A percentile compares a stretch with the other conserved stretches of the same genome.
phyloP scores from a whole-genome alignment of 371 early-diverging fungal species.

The Blastocladiella emersonii region DNA sequence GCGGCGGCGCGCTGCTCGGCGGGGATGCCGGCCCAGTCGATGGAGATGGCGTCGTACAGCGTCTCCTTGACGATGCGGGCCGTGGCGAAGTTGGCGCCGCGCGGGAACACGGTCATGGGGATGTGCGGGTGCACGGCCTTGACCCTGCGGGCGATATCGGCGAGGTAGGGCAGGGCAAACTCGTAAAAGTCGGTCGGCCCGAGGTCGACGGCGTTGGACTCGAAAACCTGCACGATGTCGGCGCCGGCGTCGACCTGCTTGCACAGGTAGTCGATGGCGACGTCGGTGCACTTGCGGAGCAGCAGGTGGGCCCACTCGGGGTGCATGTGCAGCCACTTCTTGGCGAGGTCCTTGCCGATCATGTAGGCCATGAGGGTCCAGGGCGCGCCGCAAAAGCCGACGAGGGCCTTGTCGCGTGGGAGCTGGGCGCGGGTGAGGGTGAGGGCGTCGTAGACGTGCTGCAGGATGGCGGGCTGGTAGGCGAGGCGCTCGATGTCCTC shows the following conservation, averaged over 20 bases:
- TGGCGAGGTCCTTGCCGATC: constrained; percentile 75
- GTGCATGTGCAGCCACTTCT: constrained; percentile 74
- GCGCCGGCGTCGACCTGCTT: constrained; percentile 96
- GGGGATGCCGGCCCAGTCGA: constrained; percentile 86
- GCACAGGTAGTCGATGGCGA: constrained; percentile 68
- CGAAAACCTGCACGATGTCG: constrained; percentile 93
- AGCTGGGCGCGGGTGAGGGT: constrained; percentile 76
- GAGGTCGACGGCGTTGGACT: constrained; percentile 91
- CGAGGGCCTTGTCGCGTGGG: constrained; percentile 76
- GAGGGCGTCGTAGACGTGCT: constrained; percentile 91
- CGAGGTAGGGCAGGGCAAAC: constrained; percentile 78
- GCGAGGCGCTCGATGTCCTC: constrained; percentile 51
- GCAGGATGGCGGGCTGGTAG: constrained; percentile 28
- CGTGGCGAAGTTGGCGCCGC: constrained; percentile 77
- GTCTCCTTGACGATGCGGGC: constrained; percentile 39
- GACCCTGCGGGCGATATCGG: constrained; percentile 61
- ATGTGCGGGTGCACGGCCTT: constrained; percentile 40
- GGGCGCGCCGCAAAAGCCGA: constrained; percentile 93
- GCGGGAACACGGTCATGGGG: constrained; percentile 86
- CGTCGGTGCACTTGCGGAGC: constrained; percentile 65
- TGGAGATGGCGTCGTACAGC: constrained; percentile 67
- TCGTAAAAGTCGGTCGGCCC: constrained; percentile 60
- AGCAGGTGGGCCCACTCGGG: constrained; percentile 66
- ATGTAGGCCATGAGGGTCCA: constrained; percentile 86
- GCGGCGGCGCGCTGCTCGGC: constrained; percentile 30